A percentile compares a stretch with the other conserved stretches of the same genome.
These are phyloP conservation scores for Macrocystidia cucumis DNA, from an alignment of 1,284 basidiomycete species.

Conservation along the genomic window DNA sequence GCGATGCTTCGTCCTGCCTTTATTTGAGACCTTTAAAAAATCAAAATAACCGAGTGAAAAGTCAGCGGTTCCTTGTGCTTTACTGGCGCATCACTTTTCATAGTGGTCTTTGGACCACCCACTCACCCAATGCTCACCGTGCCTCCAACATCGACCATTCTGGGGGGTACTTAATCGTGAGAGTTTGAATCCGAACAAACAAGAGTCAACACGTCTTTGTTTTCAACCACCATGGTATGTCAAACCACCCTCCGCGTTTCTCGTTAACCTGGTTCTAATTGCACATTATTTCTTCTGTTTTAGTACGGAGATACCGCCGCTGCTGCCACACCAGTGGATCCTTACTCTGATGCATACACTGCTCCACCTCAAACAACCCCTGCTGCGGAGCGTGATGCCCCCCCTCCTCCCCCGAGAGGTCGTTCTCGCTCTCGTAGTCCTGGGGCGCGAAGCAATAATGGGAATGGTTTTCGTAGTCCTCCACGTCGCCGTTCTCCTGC, in stretches of 20 bases:
- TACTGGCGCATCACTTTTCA: too few species aligned
- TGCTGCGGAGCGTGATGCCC: slow-evolving; percentile 40
- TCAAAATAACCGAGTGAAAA: too few species aligned
- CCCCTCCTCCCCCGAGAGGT: slow-evolving; percentile 44
- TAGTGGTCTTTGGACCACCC: too few species aligned
- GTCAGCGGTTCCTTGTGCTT: too few species aligned
- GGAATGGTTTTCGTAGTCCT: slow-evolving; percentile 43
- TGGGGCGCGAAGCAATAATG: slow-evolving; percentile 35
- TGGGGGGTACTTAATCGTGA: too few species aligned
- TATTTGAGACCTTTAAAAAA: too few species aligned
- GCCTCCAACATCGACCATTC: too few species aligned
- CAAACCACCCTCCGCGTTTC: slow-evolving; percentile 4
- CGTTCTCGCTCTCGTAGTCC: slow-evolving; percentile 72
- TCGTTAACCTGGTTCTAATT: too few species aligned
- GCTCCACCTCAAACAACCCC: slow-evolving; percentile 45
- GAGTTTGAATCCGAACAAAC: slow-evolving; percentile 26
- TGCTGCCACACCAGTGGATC: slow-evolving; percentile 53
- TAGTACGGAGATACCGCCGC: slow-evolving; percentile 61
- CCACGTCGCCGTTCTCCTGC: slow-evolving; percentile 44
- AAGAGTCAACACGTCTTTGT: slow-evolving; percentile 32
- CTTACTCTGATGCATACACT: slow-evolving; percentile 76
- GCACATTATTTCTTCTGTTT: slow-evolving; percentile 8
- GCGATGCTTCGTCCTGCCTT: neutral
- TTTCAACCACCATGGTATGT: slow-evolving; percentile 64
- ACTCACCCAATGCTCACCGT: too few species aligned